Evolutionary conservation across 2,329 filamentous ascomycete species (phyloP).

Genomic region (Didymella glomerata): DNA sequence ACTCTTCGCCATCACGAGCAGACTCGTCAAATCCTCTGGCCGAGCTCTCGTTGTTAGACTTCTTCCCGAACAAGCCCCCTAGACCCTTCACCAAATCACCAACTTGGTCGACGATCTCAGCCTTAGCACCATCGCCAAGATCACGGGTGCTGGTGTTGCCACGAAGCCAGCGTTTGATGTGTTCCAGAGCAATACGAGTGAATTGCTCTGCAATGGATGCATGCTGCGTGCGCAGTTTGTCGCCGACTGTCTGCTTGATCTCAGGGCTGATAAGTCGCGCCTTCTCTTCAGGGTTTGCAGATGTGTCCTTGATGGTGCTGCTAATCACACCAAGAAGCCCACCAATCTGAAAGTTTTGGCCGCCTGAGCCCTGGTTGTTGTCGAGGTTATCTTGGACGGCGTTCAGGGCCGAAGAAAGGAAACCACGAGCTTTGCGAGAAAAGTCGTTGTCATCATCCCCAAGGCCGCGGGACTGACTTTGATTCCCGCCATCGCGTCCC

Average conservation of each 20-base stretch:
- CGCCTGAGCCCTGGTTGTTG: slow-evolving; percentile 24
- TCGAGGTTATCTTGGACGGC: slow-evolving; percentile 39
- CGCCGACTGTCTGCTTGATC: slow-evolving; percentile 40
- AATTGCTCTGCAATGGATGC: slow-evolving; percentile 42
- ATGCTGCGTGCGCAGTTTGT: slow-evolving; percentile 40
- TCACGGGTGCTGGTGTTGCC: slow-evolving; percentile 44
- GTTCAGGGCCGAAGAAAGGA: slow-evolving; percentile 38
- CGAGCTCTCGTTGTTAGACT: slow-evolving; percentile 27
- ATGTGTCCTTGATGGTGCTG: slow-evolving; percentile 40
- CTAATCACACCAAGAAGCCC: slow-evolving; percentile 40
- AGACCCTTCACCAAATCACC: slow-evolving; percentile 41
- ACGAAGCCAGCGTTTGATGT: slow-evolving; percentile 45
- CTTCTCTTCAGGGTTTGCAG: slow-evolving; percentile 41
- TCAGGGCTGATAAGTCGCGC: slow-evolving; percentile 44
- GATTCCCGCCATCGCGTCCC: slow-evolving; percentile 23
- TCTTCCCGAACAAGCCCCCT: slow-evolving; percentile 37
- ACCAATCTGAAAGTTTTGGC: slow-evolving; percentile 35
- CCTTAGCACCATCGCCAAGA: slow-evolving; percentile 42
- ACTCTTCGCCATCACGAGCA: slow-evolving; percentile 23
- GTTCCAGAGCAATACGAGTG: slow-evolving; percentile 40
- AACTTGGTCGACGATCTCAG: slow-evolving; percentile 42
- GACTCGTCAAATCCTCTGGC: slow-evolving; percentile 30
- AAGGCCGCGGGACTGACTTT: slow-evolving; percentile 23
- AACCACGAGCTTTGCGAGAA: slow-evolving; percentile 32
- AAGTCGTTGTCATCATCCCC: slow-evolving; percentile 25